Evolutionary conservation across 1,284 basidiomycete genomes (phyloP), one percentile per base, ranked within the genome.

Genomic region (Boletus semigastroideus): DNA sequence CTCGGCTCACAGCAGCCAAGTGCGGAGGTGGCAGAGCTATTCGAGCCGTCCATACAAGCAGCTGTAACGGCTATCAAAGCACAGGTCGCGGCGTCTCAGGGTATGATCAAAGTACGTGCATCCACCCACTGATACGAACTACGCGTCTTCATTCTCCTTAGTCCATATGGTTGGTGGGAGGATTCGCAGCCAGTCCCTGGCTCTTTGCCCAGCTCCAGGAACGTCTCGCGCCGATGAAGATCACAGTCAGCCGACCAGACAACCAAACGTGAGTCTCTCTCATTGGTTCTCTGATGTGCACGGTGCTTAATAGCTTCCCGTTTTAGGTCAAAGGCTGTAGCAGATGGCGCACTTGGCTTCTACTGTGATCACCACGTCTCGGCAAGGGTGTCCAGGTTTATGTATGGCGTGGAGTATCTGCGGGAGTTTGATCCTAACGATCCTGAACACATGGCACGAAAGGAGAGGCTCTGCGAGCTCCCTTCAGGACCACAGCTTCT

Each of bases 331-430:
- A 90, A 90, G 67, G 87, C 87, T 6, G 87, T 90, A 6, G 87
- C 87, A 31, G 87, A 90, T 59, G 87, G 87, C 17, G 87, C 87
- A 1, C 82, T 90, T 56, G 87, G 87, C 13, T 90, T 90, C 69
- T 90, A 88, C 67, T 87, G 84, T 58, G 87, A 90, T 63, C 87
- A 90, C 55, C 84, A 88, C 59, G 87, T 90, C 54, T 85, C 84
- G 8, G 85, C 87, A 31, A 79, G 87, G 37, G 81, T 89, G 72
- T 84, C 85, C 39, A 87, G 78, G 65, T 87, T 84, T 65, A 83
- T 88, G 79, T 90, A 90, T 61, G 87, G 87, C 17, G 87, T 90
- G 42, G 87, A 90, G 64, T 90, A 82, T 63, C 71, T 89, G 19
- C 78, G 86, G 10, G 83, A 86, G 57, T 82, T 78, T 61, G 79